Conservation (phyloP, 768 basidiomycete genomes). For the Calocybe gangraenosa region DNA sequence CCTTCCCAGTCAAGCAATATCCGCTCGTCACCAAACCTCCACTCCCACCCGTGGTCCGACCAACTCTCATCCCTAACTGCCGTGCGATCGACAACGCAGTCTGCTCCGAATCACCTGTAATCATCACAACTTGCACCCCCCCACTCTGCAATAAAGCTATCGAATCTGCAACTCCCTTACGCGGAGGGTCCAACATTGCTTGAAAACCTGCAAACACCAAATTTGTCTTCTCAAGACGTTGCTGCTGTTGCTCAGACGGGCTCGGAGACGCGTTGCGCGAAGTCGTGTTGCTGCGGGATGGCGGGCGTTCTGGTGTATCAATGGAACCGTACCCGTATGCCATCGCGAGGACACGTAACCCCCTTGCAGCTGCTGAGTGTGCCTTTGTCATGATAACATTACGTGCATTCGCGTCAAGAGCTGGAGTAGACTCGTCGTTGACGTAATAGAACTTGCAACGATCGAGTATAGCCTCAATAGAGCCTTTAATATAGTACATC, state of each 20-base stretch:
- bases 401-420: constrained; percentile 65
- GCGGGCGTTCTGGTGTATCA: constrained; percentile 28
- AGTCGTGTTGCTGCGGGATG: constrained; percentile 23
- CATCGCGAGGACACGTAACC: constrained; percentile 87
- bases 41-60: constrained; percentile 42
- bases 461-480: constrained; percentile 83
- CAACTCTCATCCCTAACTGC: constrained; percentile 74
- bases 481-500: constrained; percentile 88
- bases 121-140: constrained; percentile 97
- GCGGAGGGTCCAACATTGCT: constrained; percentile 93
- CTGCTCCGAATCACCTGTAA: constrained; percentile 91
- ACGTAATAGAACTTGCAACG: constrained; percentile 89
- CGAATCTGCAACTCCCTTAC: constrained; percentile 90
- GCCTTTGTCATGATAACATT: constrained; percentile 70
- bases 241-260: not conserved
- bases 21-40: constrained; percentile 34
- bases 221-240: constrained; percentile 36
- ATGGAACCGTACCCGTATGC: constrained; percentile 77
- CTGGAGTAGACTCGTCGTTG: constrained; percentile 82
- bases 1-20: constrained; percentile 74
- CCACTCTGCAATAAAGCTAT: constrained; percentile 76
- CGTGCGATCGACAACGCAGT: constrained; percentile 88
- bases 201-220: constrained; percentile 91
- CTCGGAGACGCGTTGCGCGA: constrained; percentile 26
- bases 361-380: constrained; percentile 63